These are phyloP conservation scores for Geotrichum australiense DNA, from an alignment of 1,139 yeast genomes.

Conservation along the genomic window DNA sequence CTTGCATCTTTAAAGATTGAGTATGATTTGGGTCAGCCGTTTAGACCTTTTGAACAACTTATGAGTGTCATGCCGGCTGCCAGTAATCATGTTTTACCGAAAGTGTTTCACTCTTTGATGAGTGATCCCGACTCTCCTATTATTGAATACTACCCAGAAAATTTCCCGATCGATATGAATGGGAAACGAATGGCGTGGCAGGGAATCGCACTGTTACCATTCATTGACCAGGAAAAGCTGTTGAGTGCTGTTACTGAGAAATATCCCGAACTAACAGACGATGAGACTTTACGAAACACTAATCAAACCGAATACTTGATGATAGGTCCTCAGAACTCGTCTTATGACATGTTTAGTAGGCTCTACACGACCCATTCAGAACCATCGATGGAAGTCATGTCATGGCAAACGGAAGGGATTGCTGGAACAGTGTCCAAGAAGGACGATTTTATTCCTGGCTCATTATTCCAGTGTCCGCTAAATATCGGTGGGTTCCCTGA, in stretches of 20 bases:
- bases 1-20: constrained; percentile 52
- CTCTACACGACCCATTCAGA: constrained; percentile 32
- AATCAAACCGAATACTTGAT: constrained; percentile 33
- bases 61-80: constrained; percentile 98
- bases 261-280: constrained; percentile 57
- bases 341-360: constrained; percentile 21
- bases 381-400: constrained; percentile 29
- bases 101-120: constrained; percentile 78
- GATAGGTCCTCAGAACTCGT: constrained; percentile 25
- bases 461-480: constrained; percentile 53
- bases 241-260: constrained; percentile 58
- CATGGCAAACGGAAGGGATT: constrained; percentile 45
- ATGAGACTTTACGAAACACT: constrained; percentile 60
- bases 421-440: constrained; percentile 56
- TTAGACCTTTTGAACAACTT: constrained; percentile 88
- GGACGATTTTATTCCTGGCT: constrained; percentile 43
- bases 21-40: constrained; percentile 72
- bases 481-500: constrained; percentile 46
- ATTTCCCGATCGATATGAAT: constrained; percentile 88
- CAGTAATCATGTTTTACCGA: constrained; percentile 86
- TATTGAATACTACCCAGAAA: constrained; percentile 85
- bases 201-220: constrained; percentile 84
- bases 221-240: constrained; percentile 76
- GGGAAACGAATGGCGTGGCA: constrained; percentile 96
- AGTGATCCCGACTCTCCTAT: constrained; percentile 72